Evolutionary conservation across 768 basidiomycete genomes (phyloP), one percentile per base, ranked within the genome.

Genomic region (Roridomyces roridus): DNA sequence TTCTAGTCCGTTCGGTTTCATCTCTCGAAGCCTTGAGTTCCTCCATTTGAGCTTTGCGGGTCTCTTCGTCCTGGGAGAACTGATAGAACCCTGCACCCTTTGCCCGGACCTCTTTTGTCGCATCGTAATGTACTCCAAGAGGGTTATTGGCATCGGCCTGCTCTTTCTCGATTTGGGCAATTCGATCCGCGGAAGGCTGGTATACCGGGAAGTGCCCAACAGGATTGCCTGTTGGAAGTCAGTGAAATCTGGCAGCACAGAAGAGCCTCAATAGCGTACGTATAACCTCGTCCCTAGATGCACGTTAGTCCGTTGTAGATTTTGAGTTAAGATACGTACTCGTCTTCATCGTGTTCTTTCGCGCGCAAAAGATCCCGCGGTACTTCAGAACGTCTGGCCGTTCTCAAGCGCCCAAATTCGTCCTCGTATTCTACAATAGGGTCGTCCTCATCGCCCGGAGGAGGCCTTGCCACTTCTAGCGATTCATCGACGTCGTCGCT

Each of bases 1-100:
- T 78, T 62, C 88, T 77, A 24, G 75, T 78, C 57, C 77, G 75
- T 66, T 85, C 84, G 0, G 95, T 96, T 68, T 95, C 91, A 42
- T 83, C 80, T 39, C 93, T 79, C 3, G 80, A 81, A 5, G 74
- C 69, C 55, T 81, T 84, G 12, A 98, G 75, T 51, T 90, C 91
- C 53, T 92, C 92, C 93, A 96, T 92, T 70, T 98, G 88, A 46
- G 77, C 75, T 60, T 75, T 76, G 39, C 97, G 80, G 25, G 83
- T 85, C 61, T 91, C 90, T 66, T 94, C 92, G 64, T 97, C 94
- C 3, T 70, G 82, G 12, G 93, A 92, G 72, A 98, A 96, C 68
- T 92, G 90, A 71, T 96, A 97, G 73, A 91, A 93, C 1, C 85
- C 95, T 1, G 96, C 96, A 40, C 92, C 97, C 70, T 88, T 89